Evolutionary conservation across 1,139 yeast genomes (phyloP), one percentile per base, ranked within the genome.

Genomic region (Debaryomyces nepalensis): DNA sequence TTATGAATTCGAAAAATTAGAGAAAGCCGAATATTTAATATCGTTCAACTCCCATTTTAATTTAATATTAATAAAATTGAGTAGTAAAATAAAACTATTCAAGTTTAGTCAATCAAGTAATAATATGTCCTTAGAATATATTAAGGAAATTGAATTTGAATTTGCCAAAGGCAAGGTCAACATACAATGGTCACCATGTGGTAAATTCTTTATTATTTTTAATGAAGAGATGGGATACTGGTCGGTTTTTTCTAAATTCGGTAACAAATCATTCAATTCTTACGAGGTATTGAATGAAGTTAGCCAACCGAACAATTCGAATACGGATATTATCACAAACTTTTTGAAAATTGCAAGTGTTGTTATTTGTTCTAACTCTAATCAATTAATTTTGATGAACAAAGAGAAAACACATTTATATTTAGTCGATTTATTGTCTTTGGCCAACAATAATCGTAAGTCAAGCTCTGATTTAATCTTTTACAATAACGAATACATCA

Each of bases 211-310:
- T 43, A 48, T 54, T 2, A 22, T 61, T 2, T 44, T 62, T 10
- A 54, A 62, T 43, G 27, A 41, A 5, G 41, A 44, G 3, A 48
- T 59, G 12, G 66, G 65, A 0, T 46, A 47, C 27, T 73, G 77
- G 77, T 55, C 58, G 10, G 48, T 71, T 4, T 52, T 57, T 26
- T 64, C 75, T 3, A 66, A 63, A 44, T 71, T 70, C 46, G 78
- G 78, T 1, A 58, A 59, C 29, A 45, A 51, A 3, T 52, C 61
- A 8, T 70, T 68, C 46, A 61, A 58, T 41, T 64, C 75, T 0
- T 47, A 50, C 3, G 58, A 57, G 22, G 44, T 61, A 0, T 43
- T 57, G 5, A 53, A 57, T 34, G 73, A 66, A 45, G 46, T 61
- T 12, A 60, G 57, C 40, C 55, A 52, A 5, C 45, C 42, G 7